A percentile compares a stretch with the other conserved stretches of the same genome.
These are phyloP conservation scores for Pseudocercospora eumusae DNA, from an alignment of 2,329 filamentous ascomycete genomes.

Conservation along the genomic window DNA sequence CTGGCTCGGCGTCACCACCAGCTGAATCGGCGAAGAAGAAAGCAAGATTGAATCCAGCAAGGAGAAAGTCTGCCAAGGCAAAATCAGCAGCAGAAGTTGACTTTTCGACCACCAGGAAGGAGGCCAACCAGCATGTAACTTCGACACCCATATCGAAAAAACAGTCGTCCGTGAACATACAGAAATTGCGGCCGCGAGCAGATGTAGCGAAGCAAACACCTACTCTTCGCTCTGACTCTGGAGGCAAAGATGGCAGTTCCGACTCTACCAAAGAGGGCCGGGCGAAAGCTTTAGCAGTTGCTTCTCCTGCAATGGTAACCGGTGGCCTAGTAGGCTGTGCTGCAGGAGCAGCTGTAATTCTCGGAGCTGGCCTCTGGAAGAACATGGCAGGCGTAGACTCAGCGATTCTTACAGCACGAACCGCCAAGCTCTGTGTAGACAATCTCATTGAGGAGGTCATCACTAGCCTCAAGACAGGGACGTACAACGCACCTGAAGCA, in stretches of 20 bases:
- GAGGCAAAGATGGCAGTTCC: background rate
- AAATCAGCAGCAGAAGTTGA: conserved; percentile 12
- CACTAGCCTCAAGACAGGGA: conserved; percentile 33
- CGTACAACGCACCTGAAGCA: conserved; percentile 36
- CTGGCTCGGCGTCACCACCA: background rate
- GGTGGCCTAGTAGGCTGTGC: conserved; percentile 36
- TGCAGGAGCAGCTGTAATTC: conserved; percentile 32
- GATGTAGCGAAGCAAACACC: background rate
- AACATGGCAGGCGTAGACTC: conserved; percentile 31
- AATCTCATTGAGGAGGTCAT: conserved; percentile 36
- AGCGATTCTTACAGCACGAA: conserved; percentile 32
- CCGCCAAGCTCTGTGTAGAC: conserved; percentile 34
- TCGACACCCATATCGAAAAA: background rate
- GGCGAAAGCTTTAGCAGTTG: conserved; percentile 22
- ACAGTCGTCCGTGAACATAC: background rate
- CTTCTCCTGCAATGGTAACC: conserved; percentile 31
- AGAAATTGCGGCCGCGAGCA: background rate
- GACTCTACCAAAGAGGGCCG: background rate
- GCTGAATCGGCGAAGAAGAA: conserved; percentile 19
- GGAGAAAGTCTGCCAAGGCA: conserved; percentile 27
- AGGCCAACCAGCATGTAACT: too few relatives aligned
- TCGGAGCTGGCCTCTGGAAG: conserved; percentile 33
- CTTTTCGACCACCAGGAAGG: too few relatives aligned
- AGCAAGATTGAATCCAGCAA: conserved; percentile 28
- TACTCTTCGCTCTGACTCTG: background rate